These are phyloP conservation scores for Mycena rebaudengoi DNA, from an alignment of 768 basidiomycete species.

Conservation along the genomic window DNA sequence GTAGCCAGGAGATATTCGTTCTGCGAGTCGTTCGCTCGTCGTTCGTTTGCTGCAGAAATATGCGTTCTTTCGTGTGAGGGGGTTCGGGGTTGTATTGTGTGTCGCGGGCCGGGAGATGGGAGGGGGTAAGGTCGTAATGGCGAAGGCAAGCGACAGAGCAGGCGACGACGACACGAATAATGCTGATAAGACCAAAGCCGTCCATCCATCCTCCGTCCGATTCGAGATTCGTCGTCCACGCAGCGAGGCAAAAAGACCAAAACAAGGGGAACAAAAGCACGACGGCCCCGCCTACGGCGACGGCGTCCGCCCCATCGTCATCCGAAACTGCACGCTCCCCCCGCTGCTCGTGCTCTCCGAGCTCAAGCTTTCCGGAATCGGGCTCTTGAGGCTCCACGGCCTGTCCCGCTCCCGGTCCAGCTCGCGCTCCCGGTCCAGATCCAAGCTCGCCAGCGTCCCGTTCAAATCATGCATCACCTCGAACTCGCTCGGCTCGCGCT, in stretches of 20 bases:
- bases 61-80: not conserved
- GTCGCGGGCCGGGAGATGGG: slow-evolving; percentile 7
- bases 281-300: slow-evolving; percentile 2
- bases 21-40: slow-evolving; percentile 4
- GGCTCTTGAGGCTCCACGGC: slow-evolving; percentile 27
- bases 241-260: slow-evolving; percentile 2
- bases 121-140: not conserved
- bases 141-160: slow-evolving; percentile 11
- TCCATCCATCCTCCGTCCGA: slow-evolving; percentile 7
- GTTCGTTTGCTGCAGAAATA: no score
- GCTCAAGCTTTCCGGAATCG: slow-evolving; percentile 10
- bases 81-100: no score
- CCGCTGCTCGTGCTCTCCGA: slow-evolving; percentile 26
- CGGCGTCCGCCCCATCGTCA: slow-evolving; percentile 24
- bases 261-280: slow-evolving; percentile 5
- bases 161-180: slow-evolving; percentile 17
- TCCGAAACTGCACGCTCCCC: slow-evolving; percentile 29
- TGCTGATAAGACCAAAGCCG: slow-evolving; percentile 22
- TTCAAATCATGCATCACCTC: slow-evolving; percentile 76
- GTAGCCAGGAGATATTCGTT: no score
- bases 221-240: no score
- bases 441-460: slow-evolving; percentile 70
- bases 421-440: not conserved
- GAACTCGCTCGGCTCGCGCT: slow-evolving; percentile 46
- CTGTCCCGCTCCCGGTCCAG: slow-evolving; percentile 26